Percentiles rank a stretch among this genome's conserved stretches.
These are phyloP conservation scores for Pyrus betulifolia DNA, from an alignment of 306 rosid species.

Conservation along the genomic window DNA sequence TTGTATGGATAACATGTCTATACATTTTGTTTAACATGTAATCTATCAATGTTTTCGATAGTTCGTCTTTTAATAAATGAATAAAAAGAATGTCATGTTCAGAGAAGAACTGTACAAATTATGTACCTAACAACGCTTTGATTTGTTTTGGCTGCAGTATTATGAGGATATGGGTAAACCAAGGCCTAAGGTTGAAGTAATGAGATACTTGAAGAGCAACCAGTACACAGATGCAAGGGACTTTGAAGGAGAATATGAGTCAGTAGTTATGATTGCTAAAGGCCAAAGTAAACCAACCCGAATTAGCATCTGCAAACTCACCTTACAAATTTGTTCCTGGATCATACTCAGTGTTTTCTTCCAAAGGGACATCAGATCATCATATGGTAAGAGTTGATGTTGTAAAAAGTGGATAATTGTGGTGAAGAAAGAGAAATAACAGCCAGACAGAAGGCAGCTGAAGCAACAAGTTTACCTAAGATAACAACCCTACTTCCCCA, in stretches of 20 bases:
- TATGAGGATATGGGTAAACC: constrained; percentile 85
- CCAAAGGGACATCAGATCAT: constrained; percentile 97
- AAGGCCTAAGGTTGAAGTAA: constrained; percentile 75
- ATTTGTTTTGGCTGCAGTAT: constrained; percentile 36
- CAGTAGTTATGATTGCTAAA: constrained; percentile 95
- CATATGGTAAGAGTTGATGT: constrained; percentile 86
- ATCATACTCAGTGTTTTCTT: constrained; percentile 82
- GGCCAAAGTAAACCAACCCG: constrained; percentile 70
- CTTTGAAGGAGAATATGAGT: constrained; percentile 66
- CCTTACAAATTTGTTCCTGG: constrained; percentile 71
- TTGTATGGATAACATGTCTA: not conserved
- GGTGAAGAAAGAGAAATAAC: constrained; percentile 27
- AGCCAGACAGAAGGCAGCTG: constrained; percentile 22
- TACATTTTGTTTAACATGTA: not conserved
- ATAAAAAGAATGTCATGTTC: not conserved
- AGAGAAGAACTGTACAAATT: not conserved
- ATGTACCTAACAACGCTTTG: not conserved
- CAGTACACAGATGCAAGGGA: constrained; percentile 70
- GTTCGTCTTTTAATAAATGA: not conserved
- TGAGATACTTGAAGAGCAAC: constrained; percentile 59
- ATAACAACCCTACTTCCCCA: constrained; percentile 47
- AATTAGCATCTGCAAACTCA: constrained; percentile 59
- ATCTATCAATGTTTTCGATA: not conserved
- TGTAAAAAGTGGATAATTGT: constrained; percentile 23
- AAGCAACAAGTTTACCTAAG: constrained; percentile 47